Conservation (phyloP, 2,329 filamentous ascomycete species). For the Biscogniauxia marginata region DNA sequence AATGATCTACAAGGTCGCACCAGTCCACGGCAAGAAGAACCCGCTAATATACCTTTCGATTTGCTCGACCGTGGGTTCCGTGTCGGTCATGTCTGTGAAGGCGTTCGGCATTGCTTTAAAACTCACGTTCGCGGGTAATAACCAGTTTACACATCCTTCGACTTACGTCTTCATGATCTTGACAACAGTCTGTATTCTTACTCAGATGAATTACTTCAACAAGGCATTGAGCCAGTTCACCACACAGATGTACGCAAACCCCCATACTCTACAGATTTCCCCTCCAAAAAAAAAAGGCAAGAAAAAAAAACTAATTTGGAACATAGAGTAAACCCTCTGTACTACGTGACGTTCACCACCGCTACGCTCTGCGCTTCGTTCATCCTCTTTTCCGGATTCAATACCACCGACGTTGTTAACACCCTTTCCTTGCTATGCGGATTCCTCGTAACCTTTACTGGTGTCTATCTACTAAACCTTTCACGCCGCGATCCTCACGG, state of each 20-base stretch:
- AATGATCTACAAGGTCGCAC: slow-evolving; percentile 96
- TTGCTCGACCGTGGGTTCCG: slow-evolving; percentile 93
- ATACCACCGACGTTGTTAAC: slow-evolving; percentile 87
- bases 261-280: background rate
- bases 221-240: slow-evolving; percentile 96
- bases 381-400: slow-evolving; percentile 94
- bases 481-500: slow-evolving; percentile 89
- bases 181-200: slow-evolving; percentile 88
- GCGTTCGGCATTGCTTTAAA: slow-evolving; percentile 97
- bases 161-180: slow-evolving; percentile 98
- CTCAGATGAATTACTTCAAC: slow-evolving; percentile 99
- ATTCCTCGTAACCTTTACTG: slow-evolving; percentile 92
- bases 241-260: slow-evolving; percentile 78
- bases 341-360: slow-evolving; percentile 97
- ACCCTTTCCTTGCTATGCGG: slow-evolving; percentile 89
- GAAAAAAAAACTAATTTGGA: slow-evolving; percentile 27
- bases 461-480: slow-evolving; percentile 94
- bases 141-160: slow-evolving; percentile 91
- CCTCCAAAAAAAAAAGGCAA: no score
- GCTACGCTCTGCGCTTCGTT: slow-evolving; percentile 92
- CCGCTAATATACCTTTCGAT: slow-evolving; percentile 96
- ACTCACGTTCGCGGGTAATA: slow-evolving; percentile 87
- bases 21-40: slow-evolving; percentile 89
- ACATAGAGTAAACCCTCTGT: slow-evolving; percentile 83
- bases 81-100: slow-evolving; percentile 99